Evolutionary conservation across 345 rosid genomes (phyloP).

Genomic region (Sonneratia alba): DNA sequence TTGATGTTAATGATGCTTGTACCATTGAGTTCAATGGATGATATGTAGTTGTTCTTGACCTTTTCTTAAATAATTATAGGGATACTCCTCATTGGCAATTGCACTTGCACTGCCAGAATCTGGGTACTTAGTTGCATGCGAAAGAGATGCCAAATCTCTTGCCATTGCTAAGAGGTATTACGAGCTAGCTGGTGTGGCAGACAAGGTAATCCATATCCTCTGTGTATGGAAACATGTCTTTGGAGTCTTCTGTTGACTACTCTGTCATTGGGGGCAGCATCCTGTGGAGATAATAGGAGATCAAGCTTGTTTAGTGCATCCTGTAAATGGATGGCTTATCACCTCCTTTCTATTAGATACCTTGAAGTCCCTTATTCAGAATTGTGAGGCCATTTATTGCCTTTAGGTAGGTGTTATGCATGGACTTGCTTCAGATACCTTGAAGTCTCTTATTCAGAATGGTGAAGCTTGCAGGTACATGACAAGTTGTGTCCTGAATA

Average conservation of each 20-base stretch:
- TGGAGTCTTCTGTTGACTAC: not conserved
- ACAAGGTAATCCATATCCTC: constrained; percentile 41
- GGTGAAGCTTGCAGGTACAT: constrained; percentile 73
- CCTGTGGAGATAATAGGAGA: not conserved
- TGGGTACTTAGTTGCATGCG: constrained; percentile 81
- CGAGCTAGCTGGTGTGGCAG: constrained; percentile 63
- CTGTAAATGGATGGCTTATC: not conserved
- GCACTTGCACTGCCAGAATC: constrained; percentile 74
- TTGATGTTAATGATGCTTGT: not conserved
- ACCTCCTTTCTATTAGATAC: constrained; percentile 21
- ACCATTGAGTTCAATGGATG: not conserved
- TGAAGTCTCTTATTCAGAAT: constrained; percentile 52
- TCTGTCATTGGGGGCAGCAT: not conserved
- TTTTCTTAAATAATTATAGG: constrained; percentile 26
- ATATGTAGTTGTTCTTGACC: not conserved
- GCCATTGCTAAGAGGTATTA: constrained; percentile 73
- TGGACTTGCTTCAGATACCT: constrained; percentile 61
- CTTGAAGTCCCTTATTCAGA: constrained; percentile 48
- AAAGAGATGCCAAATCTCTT: constrained; percentile 63
- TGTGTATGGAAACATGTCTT: not conserved
- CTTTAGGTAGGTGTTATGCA: constrained; percentile 58
- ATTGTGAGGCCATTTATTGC: constrained; percentile 43
- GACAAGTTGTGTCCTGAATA: not conserved
- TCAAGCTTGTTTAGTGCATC: not conserved
- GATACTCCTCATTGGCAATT: constrained; percentile 85